These are phyloP conservation scores for Carex scoparia DNA, from an alignment of 176 grass and related monocot species.

Conservation along the genomic window DNA sequence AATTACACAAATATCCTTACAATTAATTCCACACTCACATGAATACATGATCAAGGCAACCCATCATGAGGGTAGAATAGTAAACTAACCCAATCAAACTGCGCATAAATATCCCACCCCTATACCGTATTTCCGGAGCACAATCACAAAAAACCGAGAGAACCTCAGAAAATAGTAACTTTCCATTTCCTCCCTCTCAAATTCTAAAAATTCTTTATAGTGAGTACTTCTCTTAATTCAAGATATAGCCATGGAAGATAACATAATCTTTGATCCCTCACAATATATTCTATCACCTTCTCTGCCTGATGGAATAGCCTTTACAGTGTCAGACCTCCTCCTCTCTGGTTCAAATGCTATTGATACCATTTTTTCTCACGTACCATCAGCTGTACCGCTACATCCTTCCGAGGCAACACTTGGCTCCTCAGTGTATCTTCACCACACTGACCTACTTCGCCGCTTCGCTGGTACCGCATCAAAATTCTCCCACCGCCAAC, in stretches of 20 bases:
- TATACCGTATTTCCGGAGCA: background rate
- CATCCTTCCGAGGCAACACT: slow-evolving; percentile 43
- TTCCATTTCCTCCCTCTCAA: background rate
- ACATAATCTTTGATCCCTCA: background rate
- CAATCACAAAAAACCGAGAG: no score
- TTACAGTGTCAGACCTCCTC: slow-evolving; percentile 37
- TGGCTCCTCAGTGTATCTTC: slow-evolving; percentile 81
- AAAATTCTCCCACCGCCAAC: background rate
- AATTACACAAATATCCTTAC: background rate
- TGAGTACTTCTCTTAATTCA: background rate
- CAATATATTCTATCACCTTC: background rate
- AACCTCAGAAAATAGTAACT: no score
- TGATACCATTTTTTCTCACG: slow-evolving; percentile 79
- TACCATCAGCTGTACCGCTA: slow-evolving; percentile 27
- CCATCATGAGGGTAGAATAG: background rate
- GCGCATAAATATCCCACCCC: slow-evolving; percentile 1
- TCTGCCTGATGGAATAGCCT: slow-evolving; percentile 23
- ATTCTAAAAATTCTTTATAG: background rate
- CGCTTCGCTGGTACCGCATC: slow-evolving; percentile 36
- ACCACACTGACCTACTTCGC: slow-evolving; percentile 74
- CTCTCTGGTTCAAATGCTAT: slow-evolving; percentile 53
- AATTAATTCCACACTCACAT: background rate
- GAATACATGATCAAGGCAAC: background rate
- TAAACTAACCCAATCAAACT: background rate
- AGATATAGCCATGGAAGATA: slow-evolving; percentile 5